Evolutionary conservation across 306 rosid species (phyloP).

Genomic region (Luffa acutangula): DNA sequence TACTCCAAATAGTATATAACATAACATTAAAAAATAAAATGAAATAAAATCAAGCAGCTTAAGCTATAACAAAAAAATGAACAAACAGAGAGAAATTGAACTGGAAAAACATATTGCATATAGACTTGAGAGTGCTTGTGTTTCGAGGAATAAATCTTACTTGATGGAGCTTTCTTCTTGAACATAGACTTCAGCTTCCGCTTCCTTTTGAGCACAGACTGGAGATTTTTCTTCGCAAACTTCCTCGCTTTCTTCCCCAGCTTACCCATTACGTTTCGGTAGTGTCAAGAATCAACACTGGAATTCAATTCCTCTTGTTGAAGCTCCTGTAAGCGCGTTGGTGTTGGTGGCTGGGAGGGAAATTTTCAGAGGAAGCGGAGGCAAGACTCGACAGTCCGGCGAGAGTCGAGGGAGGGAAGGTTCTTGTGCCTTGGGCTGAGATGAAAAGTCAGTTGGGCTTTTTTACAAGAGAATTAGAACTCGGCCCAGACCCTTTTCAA

Average conservation of each 20-base stretch:
- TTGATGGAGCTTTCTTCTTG: conserved; percentile 73
- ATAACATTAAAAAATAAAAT: background rate
- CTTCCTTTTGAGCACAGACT: conserved; percentile 58
- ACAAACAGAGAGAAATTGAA: background rate
- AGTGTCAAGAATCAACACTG: background rate
- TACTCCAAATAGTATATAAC: background rate
- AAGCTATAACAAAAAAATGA: background rate
- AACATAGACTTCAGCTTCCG: conserved; percentile 61
- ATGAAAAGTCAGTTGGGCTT: background rate
- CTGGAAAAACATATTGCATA: background rate
- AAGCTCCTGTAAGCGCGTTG: background rate
- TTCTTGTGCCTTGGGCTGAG: background rate
- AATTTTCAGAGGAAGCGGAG: background rate
- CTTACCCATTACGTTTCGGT: conserved; percentile 47
- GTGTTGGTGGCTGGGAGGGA: background rate
- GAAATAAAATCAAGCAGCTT: background rate
- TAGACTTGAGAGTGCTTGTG: background rate
- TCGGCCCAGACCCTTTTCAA: background rate
- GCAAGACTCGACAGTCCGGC: background rate
- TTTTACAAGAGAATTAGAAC: background rate
- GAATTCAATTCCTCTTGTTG: background rate
- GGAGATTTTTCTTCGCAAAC: conserved; percentile 83
- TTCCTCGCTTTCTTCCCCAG: conserved; percentile 90
- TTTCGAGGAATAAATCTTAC: conserved; percentile 26
- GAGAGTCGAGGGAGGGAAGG: background rate